Conservation (phyloP, 495 filamentous ascomycete genomes). For the Aspergillus baeticus region DNA sequence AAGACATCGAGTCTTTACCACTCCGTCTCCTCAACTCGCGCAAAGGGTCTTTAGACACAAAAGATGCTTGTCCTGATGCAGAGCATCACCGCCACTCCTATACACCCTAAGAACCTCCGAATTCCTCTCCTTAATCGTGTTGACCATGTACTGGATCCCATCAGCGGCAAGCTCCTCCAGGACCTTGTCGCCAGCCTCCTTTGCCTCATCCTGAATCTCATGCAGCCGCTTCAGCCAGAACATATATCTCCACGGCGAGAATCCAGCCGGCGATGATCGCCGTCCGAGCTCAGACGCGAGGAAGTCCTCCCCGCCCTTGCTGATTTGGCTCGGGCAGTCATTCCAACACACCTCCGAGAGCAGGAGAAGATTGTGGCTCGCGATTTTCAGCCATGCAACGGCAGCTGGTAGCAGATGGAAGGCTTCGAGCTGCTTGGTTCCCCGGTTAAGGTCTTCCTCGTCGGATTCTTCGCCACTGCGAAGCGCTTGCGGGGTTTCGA, state of each 20-base stretch:
- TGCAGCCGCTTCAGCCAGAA: conserved; percentile 22
- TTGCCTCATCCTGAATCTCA: conserved; percentile 23
- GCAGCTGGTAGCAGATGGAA: too few relatives aligned
- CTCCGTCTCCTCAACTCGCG: too few relatives aligned
- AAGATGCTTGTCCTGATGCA: background rate
- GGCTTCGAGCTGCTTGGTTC: too few relatives aligned
- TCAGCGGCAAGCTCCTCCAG: conserved; percentile 14
- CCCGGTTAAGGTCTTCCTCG: too few relatives aligned
- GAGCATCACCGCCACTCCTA: background rate
- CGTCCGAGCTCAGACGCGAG: too few relatives aligned
- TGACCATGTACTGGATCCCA: conserved; percentile 18
- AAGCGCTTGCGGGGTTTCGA: conserved; percentile 14
- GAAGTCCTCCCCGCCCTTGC: too few relatives aligned
- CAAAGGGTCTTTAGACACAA: too few relatives aligned
- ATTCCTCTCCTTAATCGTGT: conserved; percentile 11
- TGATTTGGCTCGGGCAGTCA: too few relatives aligned
- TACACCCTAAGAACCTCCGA: conserved; percentile 14
- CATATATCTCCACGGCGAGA: conserved; percentile 10
- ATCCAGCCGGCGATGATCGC: background rate
- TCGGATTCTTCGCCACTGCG: conserved; percentile 3
- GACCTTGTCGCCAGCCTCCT: conserved; percentile 12
- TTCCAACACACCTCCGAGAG: too few relatives aligned
- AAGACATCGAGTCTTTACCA: too few relatives aligned
- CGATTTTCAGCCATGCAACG: too few relatives aligned
- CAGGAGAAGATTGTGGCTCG: too few relatives aligned